Conservation (phyloP, 1,139 yeast genomes). For the Scheffersomyces illinoinensis region DNA sequence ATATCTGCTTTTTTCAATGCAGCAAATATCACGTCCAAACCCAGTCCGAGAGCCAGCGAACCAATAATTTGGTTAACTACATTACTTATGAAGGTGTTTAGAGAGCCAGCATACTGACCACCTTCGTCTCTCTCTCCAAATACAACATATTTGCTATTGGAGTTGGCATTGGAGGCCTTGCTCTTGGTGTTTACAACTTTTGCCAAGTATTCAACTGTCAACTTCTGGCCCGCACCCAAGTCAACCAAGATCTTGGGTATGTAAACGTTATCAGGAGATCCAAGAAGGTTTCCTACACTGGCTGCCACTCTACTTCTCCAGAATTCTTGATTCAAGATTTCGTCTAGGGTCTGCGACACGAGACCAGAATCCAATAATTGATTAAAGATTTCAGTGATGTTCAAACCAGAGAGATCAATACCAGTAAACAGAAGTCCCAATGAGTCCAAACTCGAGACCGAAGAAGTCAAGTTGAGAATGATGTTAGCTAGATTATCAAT, state of each 20-base stretch:
- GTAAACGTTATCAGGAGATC: conserved; percentile 12
- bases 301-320: conserved; percentile 28
- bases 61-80: conserved; percentile 27
- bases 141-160: conserved; percentile 9
- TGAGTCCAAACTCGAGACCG: conserved; percentile 2
- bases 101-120: conserved; percentile 30
- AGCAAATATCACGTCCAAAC: conserved; percentile 25
- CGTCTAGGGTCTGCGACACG: conserved; percentile 23
- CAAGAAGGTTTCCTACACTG: conserved; percentile 18
- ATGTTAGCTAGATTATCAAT: conserved; percentile 25
- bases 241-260: conserved; percentile 30
- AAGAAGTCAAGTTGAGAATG: conserved; percentile 10
- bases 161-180: conserved; percentile 17
- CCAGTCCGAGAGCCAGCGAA: conserved; percentile 25
- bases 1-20: conserved; percentile 38
- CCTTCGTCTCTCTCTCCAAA: conserved; percentile 12
- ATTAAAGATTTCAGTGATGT: conserved; percentile 19
- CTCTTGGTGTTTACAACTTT: conserved; percentile 28
- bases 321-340: conserved; percentile 29
- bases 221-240: conserved; percentile 31
- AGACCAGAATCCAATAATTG: conserved; percentile 26
- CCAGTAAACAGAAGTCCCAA: conserved; percentile 3
- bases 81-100: conserved; percentile 34
- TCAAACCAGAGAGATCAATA: conserved; percentile 21
- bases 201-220: conserved; percentile 31